phyloP scores from a whole-genome alignment of 306 rosid species.

The Herpetospermum pedunculosum region DNA sequence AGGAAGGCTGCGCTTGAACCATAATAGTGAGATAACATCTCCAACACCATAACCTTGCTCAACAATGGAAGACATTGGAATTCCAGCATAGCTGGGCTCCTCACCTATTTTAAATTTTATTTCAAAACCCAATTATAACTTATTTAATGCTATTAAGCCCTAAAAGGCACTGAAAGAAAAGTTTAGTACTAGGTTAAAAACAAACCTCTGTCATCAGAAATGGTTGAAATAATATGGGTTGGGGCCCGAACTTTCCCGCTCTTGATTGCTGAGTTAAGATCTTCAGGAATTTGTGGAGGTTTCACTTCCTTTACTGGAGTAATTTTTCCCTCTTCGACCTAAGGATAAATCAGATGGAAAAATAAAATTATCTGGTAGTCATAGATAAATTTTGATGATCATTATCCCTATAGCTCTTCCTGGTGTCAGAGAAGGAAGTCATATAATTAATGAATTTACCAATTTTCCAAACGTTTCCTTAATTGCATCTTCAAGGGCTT shows the following conservation, averaged over 20 bases:
- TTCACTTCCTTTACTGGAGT: slow-evolving; percentile 65
- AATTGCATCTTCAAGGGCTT: slow-evolving; percentile 67
- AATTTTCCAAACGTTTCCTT: slow-evolving; percentile 78
- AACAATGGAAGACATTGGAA: slow-evolving; percentile 94
- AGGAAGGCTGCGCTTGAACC: slow-evolving; percentile 98
- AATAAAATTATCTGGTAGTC: not conserved
- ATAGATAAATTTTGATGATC: not conserved
- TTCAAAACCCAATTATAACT: not conserved
- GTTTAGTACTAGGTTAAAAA: not conserved
- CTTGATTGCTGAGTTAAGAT: slow-evolving; percentile 70
- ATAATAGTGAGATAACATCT: slow-evolving; percentile 79
- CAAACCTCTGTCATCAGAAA: slow-evolving; percentile 95
- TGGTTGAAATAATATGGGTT: slow-evolving; percentile 94
- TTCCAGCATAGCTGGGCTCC: slow-evolving; percentile 98
- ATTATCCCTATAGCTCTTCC: not conserved
- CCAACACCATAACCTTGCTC: slow-evolving; percentile 92
- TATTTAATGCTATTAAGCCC: not conserved
- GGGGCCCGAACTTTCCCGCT: slow-evolving; percentile 99
- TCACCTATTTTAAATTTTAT: slow-evolving; percentile 38
- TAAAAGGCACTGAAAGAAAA: not conserved
- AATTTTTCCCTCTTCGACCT: slow-evolving; percentile 69
- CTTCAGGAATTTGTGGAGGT: slow-evolving; percentile 97
- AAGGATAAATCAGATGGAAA: slow-evolving; percentile 11
- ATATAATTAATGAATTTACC: slow-evolving; percentile 36
- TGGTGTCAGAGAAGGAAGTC: slow-evolving; percentile 10